Evolutionary conservation across 1,284 basidiomycete species (phyloP).

Genomic region (Anthracocystis panici-leucophaei): DNA sequence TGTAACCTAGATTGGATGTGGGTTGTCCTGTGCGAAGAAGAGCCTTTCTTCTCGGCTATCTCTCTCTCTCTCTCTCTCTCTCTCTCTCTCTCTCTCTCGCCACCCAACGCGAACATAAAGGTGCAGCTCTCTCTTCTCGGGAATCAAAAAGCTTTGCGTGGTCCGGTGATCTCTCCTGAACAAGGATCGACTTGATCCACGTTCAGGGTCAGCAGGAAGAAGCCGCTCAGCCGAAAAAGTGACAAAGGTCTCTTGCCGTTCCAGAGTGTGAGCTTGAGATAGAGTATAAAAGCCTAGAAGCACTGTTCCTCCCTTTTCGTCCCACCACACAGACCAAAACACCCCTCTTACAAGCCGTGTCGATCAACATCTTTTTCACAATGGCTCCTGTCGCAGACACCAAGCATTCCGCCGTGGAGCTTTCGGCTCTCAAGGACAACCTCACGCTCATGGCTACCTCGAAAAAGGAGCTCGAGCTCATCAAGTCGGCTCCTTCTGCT

Average conservation of each 20-base stretch:
- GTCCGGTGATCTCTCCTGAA: slow-evolving; percentile 30
- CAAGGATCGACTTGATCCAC: not conserved
- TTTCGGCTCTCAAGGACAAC: slow-evolving; percentile 56
- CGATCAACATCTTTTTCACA: not conserved
- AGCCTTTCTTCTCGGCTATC: slow-evolving; percentile 28
- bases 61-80: no score
- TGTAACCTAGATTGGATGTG: no score
- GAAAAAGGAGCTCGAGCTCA: slow-evolving; percentile 61
- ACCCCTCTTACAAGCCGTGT: not conserved
- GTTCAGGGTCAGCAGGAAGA: slow-evolving; percentile 16
- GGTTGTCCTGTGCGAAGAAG: slow-evolving; percentile 28
- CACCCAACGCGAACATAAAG: no score
- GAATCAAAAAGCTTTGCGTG: not conserved
- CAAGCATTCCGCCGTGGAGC: slow-evolving; percentile 32
- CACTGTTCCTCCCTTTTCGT: not conserved
- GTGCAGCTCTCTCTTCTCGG: no score
- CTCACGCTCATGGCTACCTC: slow-evolving; percentile 57
- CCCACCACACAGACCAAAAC: not conserved
- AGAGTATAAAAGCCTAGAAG: slow-evolving; percentile 30
- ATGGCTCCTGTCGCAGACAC: slow-evolving; percentile 52
- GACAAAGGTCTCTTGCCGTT: not conserved
- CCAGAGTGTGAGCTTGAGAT: not conserved
- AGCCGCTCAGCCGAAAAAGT: not conserved
- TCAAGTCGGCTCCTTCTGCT: slow-evolving; percentile 44
- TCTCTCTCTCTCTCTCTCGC: no score